These are phyloP conservation scores for Trypethelium eluteriae DNA, from an alignment of 495 filamentous ascomycete genomes.

Conservation along the genomic window DNA sequence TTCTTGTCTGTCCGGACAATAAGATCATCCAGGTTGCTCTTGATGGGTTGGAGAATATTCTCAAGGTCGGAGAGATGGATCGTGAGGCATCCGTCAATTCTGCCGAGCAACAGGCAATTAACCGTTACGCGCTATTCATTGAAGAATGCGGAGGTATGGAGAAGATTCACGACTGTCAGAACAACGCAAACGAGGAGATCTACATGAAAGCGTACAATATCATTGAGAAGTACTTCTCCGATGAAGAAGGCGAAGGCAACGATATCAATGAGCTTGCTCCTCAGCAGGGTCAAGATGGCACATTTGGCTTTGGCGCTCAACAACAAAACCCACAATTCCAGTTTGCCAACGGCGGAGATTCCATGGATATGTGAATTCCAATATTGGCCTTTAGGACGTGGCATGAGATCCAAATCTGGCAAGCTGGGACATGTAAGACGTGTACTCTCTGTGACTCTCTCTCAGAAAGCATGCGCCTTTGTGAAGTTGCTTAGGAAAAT, in stretches of 20 bases:
- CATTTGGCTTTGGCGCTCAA: conserved; percentile 78
- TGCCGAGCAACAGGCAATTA: conserved; percentile 64
- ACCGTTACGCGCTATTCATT: conserved; percentile 95
- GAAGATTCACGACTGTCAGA: conserved; percentile 99
- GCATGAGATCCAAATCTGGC: background rate
- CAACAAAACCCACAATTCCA: conserved; percentile 79
- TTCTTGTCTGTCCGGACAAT: conserved; percentile 95
- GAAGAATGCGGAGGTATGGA: conserved; percentile 99
- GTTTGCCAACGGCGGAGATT: conserved; percentile 84
- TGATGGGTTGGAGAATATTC: conserved; percentile 96
- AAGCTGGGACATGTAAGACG: background rate
- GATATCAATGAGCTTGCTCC: conserved; percentile 60
- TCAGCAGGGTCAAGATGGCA: conserved; percentile 55
- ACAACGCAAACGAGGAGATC: conserved; percentile 99
- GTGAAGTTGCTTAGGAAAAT: background rate
- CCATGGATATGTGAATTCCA: conserved; percentile 90
- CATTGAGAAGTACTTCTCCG: conserved; percentile 99
- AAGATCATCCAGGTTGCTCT: conserved; percentile 99
- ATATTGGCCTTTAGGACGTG: background rate
- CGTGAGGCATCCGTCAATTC: conserved; percentile 70
- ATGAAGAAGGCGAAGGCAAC: conserved; percentile 83
- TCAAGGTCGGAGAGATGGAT: conserved; percentile 98
- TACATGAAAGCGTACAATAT: conserved; percentile 99
- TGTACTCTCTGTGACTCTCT: background rate
- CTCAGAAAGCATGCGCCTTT: background rate